Conservation (phyloP, 225 moss, liverwort and hornwort genomes). For the Thuidium tamariscinum region DNA sequence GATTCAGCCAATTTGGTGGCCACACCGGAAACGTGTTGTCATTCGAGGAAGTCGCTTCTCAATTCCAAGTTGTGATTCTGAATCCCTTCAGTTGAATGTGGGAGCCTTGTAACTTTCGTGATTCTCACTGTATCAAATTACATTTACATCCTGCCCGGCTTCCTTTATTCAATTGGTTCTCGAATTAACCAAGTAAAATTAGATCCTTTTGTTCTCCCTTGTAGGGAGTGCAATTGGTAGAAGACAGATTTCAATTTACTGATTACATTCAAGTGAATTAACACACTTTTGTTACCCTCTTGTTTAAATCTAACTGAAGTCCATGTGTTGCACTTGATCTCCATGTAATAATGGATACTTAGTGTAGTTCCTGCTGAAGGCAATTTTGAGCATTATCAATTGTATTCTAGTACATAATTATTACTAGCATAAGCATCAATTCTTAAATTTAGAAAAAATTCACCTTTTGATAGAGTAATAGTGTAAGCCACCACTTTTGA, state of each 20-base stretch:
- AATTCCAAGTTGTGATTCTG: constrained; percentile 23
- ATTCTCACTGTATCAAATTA: neutral
- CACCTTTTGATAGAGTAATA: neutral
- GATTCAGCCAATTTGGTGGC: neutral
- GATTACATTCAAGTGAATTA: neutral
- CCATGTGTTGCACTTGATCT: neutral
- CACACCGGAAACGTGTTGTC: neutral
- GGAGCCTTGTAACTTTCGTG: neutral
- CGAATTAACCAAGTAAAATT: too few species aligned
- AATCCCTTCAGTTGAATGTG: neutral
- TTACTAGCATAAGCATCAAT: neutral
- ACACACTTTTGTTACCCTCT: neutral
- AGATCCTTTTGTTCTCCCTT: neutral
- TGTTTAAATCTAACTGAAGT: neutral
- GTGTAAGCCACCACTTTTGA: neutral
- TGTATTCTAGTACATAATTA: neutral
- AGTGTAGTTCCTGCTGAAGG: neutral
- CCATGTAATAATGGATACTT: too few species aligned
- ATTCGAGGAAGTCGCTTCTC: neutral
- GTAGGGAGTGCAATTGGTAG: neutral
- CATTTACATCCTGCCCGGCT: neutral
- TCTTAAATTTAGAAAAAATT: neutral
- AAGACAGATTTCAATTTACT: neutral
- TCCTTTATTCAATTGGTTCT: neutral
- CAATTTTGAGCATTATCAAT: neutral